These are phyloP conservation scores for Amanita jacksonii DNA, from an alignment of 768 basidiomycete species.

Conservation along the genomic window DNA sequence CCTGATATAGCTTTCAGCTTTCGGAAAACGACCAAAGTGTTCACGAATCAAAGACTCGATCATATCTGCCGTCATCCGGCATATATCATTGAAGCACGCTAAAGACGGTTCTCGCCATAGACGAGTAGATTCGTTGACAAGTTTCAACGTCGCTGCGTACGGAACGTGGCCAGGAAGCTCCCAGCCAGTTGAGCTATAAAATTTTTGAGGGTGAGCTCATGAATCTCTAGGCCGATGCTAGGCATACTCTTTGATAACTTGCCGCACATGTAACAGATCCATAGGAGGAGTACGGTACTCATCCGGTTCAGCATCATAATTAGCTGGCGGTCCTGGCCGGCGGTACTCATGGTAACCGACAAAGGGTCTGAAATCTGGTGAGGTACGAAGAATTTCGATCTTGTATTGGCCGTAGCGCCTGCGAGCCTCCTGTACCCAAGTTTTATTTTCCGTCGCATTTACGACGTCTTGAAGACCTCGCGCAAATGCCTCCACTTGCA, in stretches of 20 bases:
- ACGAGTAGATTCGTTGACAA: slow-evolving; percentile 25
- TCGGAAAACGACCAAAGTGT: slow-evolving; percentile 1
- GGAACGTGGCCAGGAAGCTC: slow-evolving; percentile 33
- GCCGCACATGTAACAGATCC: slow-evolving; percentile 22
- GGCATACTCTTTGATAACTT: slow-evolving; percentile 1
- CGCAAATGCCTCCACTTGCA: slow-evolving; percentile 36
- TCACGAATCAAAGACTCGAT: not conserved
- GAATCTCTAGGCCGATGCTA: slow-evolving; percentile 16
- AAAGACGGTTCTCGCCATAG: slow-evolving; percentile 28
- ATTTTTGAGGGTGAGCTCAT: not conserved
- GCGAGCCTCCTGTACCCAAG: slow-evolving; percentile 27
- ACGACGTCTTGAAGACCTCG: slow-evolving; percentile 19
- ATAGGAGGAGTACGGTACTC: slow-evolving; percentile 7
- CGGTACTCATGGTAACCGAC: not conserved
- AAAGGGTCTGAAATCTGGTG: slow-evolving; percentile 30
- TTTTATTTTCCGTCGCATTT: slow-evolving; percentile 24
- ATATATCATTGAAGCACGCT: slow-evolving; percentile 24
- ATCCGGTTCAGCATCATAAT: slow-evolving; percentile 8
- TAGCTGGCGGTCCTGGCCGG: not conserved
- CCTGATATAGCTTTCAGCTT: slow-evolving; percentile 1
- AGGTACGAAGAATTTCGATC: slow-evolving; percentile 24
- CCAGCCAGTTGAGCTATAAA: slow-evolving; percentile 28
- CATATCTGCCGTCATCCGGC: slow-evolving; percentile 4
- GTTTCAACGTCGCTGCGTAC: slow-evolving; percentile 26
- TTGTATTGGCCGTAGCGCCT: slow-evolving; percentile 24